Evolutionary conservation across 495 filamentous ascomycete genomes (phyloP), one percentile per base, ranked within the genome.

Genomic region (Xylaria flabelliformis): DNA sequence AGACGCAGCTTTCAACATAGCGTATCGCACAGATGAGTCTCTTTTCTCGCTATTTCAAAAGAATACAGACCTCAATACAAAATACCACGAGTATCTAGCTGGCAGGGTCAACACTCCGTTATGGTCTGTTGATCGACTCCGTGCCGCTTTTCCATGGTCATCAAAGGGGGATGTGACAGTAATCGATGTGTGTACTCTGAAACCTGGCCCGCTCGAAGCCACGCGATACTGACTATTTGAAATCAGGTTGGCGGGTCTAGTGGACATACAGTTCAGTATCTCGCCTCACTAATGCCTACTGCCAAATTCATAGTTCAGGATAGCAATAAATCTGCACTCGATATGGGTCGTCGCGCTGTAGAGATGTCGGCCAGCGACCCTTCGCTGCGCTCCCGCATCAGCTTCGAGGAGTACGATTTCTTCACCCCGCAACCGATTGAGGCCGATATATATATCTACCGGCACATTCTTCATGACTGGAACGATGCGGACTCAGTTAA

Each of bases 391-490:
- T 79, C 46, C 19, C 70, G 64, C 55, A 75, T 85, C 48, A 72
- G 51, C 7, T 83, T 82, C 72, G 41, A 53, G 42, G 69, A 74
- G 17, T 81, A 84, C 70, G 68, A 81, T 67, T 82, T 82, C 75
- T 84, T 85, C 73, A 70, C 78, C 4, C 73, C 76, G 32, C 81
- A 83, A 58, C 73, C 82, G 9, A 67, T 80, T 12, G 26, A 73
- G 48, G 82, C 76, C 0, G 76, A 81, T 29, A 77, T 83, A 8
- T 85, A 82, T 62, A 81, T 85, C 34, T 74, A 82, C 44, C 75
- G 79, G 3, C 71, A 79, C 55, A 82, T 84, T 39, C 73, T 84
- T 36, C 85, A 86, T 62, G 77, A 86, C 67, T 87, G 84, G 83
- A 74, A 69, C 6, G 84, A 86, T 70, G 62, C 70, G 3, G 71